Evolutionary conservation across 164 flowering plant genomes (phyloP), one percentile per base, ranked within the genome.

Genomic region (Platanus orientalis): DNA sequence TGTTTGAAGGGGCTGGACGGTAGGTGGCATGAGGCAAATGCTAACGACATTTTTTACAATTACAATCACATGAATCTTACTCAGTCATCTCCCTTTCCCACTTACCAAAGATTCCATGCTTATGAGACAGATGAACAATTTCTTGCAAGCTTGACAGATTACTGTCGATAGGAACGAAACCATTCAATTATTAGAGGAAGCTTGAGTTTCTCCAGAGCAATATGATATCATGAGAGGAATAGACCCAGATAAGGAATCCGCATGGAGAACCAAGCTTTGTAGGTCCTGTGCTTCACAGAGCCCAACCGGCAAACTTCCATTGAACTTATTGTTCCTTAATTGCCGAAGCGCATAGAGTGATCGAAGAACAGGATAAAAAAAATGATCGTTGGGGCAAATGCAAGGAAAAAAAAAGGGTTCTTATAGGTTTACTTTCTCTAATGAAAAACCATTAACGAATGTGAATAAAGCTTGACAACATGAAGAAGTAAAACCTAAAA

Each of bases 51-150:
- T 93, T 11, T 71, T 84, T 1, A 91, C 78, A 24, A 94, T 88
- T 4, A 84, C 90, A 61, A 87, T 53, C 9, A 91, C 56, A 44
- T 78, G 71, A 14, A 70, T 65, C 73, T 70, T 89, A 73, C 90
- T 91, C 47, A 91, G 63, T 20, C 89, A 85, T 62, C 75, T 75
- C 6, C 67, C 59, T 52, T 74, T 81, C 34, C 45, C 71, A 48
- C 26, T 58, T 69, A 24, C 59, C 73, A 0, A 7, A 63, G 50
- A 48, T 62, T 30, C 24, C 45, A 24, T 57, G 69, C 0, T 94
- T 94, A 57, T 88, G 90, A 25, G 97, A 91, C 57, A 94, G 79
- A 78, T 91, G 92, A 50, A 79, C 80, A 59, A 96, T 94, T 30
- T 89, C 97, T 80, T 86, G 85, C 61, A 94, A 71, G 60, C 71